phyloP scores from a whole-genome alignment of 352 stramenopile genomes.

The Pythium pyrilobum region DNA sequence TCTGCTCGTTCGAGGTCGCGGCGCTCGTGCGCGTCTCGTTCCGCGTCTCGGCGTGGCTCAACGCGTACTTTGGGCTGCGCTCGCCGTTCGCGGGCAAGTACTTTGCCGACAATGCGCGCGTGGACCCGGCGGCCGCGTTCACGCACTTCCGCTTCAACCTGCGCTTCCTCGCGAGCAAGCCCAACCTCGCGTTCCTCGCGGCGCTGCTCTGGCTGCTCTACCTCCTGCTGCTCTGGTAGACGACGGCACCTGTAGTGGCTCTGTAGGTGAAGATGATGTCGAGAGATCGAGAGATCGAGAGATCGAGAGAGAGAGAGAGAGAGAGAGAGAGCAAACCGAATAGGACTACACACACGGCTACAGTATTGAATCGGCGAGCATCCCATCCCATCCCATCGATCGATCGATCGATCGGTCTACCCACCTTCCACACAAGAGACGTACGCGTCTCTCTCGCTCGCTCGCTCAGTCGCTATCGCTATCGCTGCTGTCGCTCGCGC shows the following conservation, averaged over 20 bases:
- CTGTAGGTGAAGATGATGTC: no score
- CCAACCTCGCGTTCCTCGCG: constrained; percentile 70
- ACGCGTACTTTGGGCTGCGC: constrained; percentile 53
- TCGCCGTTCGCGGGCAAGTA: constrained; percentile 65
- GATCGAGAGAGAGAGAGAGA: not conserved
- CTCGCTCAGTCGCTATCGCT: constrained; percentile 42
- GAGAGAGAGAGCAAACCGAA: no score
- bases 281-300: no score
- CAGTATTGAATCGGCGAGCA: no score
- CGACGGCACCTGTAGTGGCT: not conserved
- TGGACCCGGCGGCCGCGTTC: constrained; percentile 34
- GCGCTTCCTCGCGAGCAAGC: constrained; percentile 81
- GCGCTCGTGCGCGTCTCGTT: constrained; percentile 75
- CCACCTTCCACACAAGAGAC: no score
- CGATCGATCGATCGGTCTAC: no score
- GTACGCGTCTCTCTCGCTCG: no score
- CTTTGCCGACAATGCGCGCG: constrained; percentile 69
- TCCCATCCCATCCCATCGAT: no score
- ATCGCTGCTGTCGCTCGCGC: constrained; percentile 33
- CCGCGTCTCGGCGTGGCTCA: constrained; percentile 76
- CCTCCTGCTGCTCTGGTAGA: constrained; percentile 58
- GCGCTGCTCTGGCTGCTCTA: constrained; percentile 61
- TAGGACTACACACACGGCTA: not conserved
- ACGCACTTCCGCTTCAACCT: constrained; percentile 77
- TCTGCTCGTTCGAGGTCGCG: constrained; percentile 76